Evolutionary conservation across 352 stramenopile genomes (phyloP).

Genomic region (Pythium sukuiense): DNA sequence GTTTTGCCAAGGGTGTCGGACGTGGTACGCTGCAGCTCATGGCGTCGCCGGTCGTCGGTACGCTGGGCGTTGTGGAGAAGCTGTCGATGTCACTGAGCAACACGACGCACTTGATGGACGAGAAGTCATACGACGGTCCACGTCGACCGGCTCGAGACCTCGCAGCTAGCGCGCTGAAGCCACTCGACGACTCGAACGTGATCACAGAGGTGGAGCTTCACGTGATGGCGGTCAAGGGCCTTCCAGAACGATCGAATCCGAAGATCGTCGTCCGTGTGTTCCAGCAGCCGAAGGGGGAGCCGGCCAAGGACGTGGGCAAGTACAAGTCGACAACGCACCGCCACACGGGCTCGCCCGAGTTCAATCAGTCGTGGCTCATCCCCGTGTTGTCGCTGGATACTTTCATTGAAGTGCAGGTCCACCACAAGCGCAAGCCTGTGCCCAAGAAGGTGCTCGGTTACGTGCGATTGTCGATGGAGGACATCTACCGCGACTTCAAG

Average conservation of each 20-base stretch:
- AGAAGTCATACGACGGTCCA: slow-evolving; percentile 74
- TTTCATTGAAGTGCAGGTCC: slow-evolving; percentile 77
- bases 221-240: slow-evolving; percentile 62
- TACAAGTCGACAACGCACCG: slow-evolving; percentile 76
- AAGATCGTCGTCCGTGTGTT: slow-evolving; percentile 73
- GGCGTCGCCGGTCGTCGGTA: slow-evolving; percentile 79
- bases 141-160: slow-evolving; percentile 76
- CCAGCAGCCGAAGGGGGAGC: slow-evolving; percentile 44
- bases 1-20: slow-evolving; percentile 80
- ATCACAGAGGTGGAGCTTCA: slow-evolving; percentile 86
- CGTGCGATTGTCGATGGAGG: slow-evolving; percentile 74
- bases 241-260: slow-evolving; percentile 67
- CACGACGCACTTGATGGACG: slow-evolving; percentile 85
- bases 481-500: slow-evolving; percentile 86
- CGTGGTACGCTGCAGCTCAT: slow-evolving; percentile 78
- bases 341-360: slow-evolving; percentile 64
- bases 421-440: slow-evolving; percentile 85
- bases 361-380: slow-evolving; percentile 85
- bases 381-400: slow-evolving; percentile 70
- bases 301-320: slow-evolving; percentile 49
- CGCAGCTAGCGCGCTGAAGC: slow-evolving; percentile 53
- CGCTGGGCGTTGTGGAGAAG: slow-evolving; percentile 83
- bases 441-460: slow-evolving; percentile 77
- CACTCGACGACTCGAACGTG: slow-evolving; percentile 79
- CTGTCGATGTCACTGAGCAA: slow-evolving; percentile 81